Base-by-base conservation (phyloP, 2,329 filamentous ascomycete species). In the Arthroderma uncinatum region DNA sequence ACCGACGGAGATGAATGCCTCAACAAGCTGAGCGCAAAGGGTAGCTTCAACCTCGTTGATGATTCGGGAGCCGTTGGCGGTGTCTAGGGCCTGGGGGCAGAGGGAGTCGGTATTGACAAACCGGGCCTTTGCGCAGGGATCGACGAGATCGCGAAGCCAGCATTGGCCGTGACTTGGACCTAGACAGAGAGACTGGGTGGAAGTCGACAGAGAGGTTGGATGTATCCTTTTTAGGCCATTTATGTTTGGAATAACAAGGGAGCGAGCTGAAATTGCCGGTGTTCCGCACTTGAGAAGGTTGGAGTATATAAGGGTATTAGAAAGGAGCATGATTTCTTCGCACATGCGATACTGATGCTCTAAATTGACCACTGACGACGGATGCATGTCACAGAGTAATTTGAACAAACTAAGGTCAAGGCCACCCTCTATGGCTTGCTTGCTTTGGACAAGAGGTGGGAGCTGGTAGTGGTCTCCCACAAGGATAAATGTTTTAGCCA, bases 291-390 rank as follows among this genome's bases (percentile, higher is more conserved):
- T 92, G 37, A 98, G 79, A 36, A 84, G 82, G 3, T 91, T 92
- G n/a, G 85, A 79, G 73, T 98, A 98, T 65, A 98, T 96, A 57
- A 98, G 80, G 1, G 82, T 87, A 70, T 96, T 98, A 61, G 89
- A 94, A 12, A 98, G 79, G 1, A 85, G 80, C 92, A 97, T 97
- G 60, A 98, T 87, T 60, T 98, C 93, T 63, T 93, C 87, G 65
- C 89, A 95, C 93, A 98, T 98, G 60, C 93, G 89, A 68, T 98
- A 98, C 69, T 98, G 93, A 66, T 96, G 90, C 65, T 93, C 90
- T 1, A 98, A 80, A 61, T 87, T 95, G 60, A 94, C 89, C 1
- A 98, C 91, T 0, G 90, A 90, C 50, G 83, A 77, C 0, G 93
- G 91, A 61, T 97, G 91, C 0, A 82, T 80, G 66, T 97, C 93